Base-by-base conservation (phyloP, 148 eudicot genomes). In the Camellia lanceoleosa region DNA sequence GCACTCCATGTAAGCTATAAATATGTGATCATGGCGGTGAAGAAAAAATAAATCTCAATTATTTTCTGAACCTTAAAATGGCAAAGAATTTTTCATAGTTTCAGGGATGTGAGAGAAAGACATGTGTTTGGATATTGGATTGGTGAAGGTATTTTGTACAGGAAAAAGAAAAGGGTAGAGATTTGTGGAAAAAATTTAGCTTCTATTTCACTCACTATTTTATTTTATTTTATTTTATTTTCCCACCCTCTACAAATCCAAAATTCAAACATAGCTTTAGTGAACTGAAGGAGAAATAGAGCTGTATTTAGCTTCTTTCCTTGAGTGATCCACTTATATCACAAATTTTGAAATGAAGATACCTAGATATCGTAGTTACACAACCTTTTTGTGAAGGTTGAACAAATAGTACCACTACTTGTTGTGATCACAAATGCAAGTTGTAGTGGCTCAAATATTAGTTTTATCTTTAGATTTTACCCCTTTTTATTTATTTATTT, bases 1-100 rank as follows among this genome's bases (percentile, higher is more conserved):
- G 76, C 67, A 91, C 81, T 91, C 94, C 76, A 91, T 91, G 94
- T 91, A 91, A 91, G 92, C 52, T 66, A 41, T 82, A 62, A 76
- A 46, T 75, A 43, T 2, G 42, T n/a, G 12, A 56, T 41, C 16
- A 7, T n/a, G 65, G 52, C 42, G 4, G 65, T 16, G 12, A 42
- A 56, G 14, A 23, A 5, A 41, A 60, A 42, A 62, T 14, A 13
- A 41, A 20, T 10, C 1, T 19, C 8, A 3, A 5, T 3, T 0
- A 63, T 60, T 46, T 59, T 5, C 14, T 3, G 1, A n/a, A 60
- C 11, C 4, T 46, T 61, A 54, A 30, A 62, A 46, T n/a, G 16
- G 2, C 13, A 58, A 30, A 30, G 46, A 41, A 74, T 58, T 58
- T 7, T 0, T 41, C 7, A 8, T 41, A 4, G 20, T 49, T 46